These are phyloP conservation scores for Cercospora sesami DNA, from an alignment of 2,329 filamentous ascomycete genomes.

Conservation along the genomic window DNA sequence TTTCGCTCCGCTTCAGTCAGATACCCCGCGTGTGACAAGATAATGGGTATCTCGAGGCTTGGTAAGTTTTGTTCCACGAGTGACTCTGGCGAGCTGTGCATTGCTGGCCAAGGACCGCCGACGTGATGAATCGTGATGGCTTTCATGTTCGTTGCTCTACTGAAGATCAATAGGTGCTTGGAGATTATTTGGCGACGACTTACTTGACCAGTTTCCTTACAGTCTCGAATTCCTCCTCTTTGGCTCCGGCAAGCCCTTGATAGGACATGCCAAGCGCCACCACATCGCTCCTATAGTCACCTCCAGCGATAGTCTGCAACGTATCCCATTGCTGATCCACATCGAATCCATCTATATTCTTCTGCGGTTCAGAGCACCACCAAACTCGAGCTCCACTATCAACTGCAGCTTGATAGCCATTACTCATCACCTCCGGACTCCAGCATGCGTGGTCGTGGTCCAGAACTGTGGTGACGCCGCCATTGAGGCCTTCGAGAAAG, in stretches of 20 bases:
- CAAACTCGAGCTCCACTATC: slow-evolving; percentile 41
- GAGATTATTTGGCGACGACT: neutral
- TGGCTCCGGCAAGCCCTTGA: slow-evolving; percentile 10
- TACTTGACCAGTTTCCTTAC: slow-evolving; percentile 12
- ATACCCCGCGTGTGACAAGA: slow-evolving; percentile 56
- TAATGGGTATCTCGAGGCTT: slow-evolving; percentile 49
- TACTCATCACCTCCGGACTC: slow-evolving; percentile 14
- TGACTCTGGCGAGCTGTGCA: slow-evolving; percentile 44
- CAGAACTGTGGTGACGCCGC: slow-evolving; percentile 47
- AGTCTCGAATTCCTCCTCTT: slow-evolving; percentile 11
- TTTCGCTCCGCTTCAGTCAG: slow-evolving; percentile 44
- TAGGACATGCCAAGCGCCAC: slow-evolving; percentile 8
- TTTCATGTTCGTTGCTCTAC: slow-evolving; percentile 6
- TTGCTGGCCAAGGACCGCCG: slow-evolving; percentile 12
- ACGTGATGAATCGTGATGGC: slow-evolving; percentile 20
- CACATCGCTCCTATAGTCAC: neutral
- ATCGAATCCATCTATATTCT: neutral
- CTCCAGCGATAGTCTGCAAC: slow-evolving; percentile 7
- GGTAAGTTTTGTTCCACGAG: slow-evolving; percentile 44
- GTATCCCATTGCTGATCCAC: slow-evolving; percentile 15
- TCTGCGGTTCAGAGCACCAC: slow-evolving; percentile 18
- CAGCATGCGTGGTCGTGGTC: slow-evolving; percentile 40
- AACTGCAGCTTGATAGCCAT: slow-evolving; percentile 42
- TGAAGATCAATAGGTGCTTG: neutral
- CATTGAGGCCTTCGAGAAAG: slow-evolving; percentile 45